These are phyloP conservation scores for Populus alba DNA, from an alignment of 345 rosid genomes.

Conservation along the genomic window DNA sequence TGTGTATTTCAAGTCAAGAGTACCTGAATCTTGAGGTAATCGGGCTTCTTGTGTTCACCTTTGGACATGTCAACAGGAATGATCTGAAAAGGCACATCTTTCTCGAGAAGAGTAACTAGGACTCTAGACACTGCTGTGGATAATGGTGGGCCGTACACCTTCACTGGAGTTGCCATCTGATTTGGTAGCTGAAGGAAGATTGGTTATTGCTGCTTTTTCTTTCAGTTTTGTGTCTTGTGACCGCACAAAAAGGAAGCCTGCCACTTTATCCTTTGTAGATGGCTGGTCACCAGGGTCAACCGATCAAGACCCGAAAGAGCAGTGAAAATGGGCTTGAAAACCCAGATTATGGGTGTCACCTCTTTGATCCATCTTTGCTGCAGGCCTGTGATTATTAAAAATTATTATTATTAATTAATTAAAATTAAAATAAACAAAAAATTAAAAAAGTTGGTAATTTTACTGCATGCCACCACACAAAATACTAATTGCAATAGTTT, in stretches of 20 bases:
- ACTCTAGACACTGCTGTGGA: conserved; percentile 69
- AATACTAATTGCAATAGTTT: too few species aligned
- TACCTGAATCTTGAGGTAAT: conserved; percentile 63
- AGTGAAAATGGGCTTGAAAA: neutral
- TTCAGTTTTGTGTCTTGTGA: neutral
- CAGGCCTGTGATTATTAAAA: too few species aligned
- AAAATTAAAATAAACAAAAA: too few species aligned
- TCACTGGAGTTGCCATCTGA: conserved; percentile 54
- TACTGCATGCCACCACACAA: too few species aligned
- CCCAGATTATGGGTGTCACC: neutral
- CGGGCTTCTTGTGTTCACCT: conserved; percentile 64
- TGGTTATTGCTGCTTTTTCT: neutral
- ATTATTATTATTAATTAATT: too few species aligned
- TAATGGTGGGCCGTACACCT: conserved; percentile 57
- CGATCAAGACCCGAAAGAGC: neutral
- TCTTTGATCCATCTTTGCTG: neutral
- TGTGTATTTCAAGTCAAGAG: neutral
- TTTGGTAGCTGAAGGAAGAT: neutral
- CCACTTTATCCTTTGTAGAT: conserved; percentile 19
- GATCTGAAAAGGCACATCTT: conserved; percentile 64
- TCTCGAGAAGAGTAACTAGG: conserved; percentile 55
- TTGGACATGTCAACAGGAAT: conserved; percentile 48
- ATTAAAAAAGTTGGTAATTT: too few species aligned
- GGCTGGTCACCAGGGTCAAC: neutral
- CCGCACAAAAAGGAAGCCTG: conserved; percentile 10